phyloP scores from a whole-genome alignment of 2,329 filamentous ascomycete species.

The Aspergillus calidoustus region DNA sequence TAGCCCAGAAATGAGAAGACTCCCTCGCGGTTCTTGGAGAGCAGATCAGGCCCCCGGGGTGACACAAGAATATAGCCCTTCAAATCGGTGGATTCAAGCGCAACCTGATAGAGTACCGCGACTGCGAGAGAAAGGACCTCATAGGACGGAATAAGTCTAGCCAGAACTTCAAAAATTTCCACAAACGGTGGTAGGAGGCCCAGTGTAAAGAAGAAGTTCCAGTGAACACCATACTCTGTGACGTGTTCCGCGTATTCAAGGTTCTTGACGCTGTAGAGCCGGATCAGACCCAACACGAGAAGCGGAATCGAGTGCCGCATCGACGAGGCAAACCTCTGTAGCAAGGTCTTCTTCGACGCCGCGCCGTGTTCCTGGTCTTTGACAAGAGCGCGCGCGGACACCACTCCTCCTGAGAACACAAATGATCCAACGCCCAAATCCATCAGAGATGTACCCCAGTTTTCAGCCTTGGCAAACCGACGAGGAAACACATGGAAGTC shows the following conservation, averaged over 20 bases:
- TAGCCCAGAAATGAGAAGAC: slow-evolving; percentile 96
- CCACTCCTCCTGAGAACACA: slow-evolving; percentile 89
- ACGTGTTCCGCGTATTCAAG: slow-evolving; percentile 97
- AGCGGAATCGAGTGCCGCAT: slow-evolving; percentile 83
- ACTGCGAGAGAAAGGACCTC: slow-evolving; percentile 74
- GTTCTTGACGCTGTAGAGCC: slow-evolving; percentile 88
- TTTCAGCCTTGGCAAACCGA: slow-evolving; percentile 96
- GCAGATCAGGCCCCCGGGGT: slow-evolving; percentile 70
- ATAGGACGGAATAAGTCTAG: slow-evolving; percentile 75
- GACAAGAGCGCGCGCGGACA: slow-evolving; percentile 81
- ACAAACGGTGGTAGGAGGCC: slow-evolving; percentile 87
- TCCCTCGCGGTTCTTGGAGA: slow-evolving; percentile 92
- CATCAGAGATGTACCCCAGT: slow-evolving; percentile 99
- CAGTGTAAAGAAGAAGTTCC: slow-evolving; percentile 99
- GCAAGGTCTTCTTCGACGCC: slow-evolving; percentile 52
- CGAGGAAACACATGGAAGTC: slow-evolving; percentile 93
- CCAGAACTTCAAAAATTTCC: slow-evolving; percentile 75
- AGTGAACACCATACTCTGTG: slow-evolving; percentile 96
- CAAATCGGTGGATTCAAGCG: slow-evolving; percentile 75
- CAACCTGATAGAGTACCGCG: slow-evolving; percentile 71
- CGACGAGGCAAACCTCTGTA: slow-evolving; percentile 65
- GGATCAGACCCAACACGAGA: slow-evolving; percentile 75
- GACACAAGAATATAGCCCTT: slow-evolving; percentile 83
- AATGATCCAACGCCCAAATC: slow-evolving; percentile 97
- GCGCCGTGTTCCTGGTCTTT: slow-evolving; percentile 63